Conservation (phyloP, 2,329 filamentous ascomycete species). For the Fusarium setosum region DNA sequence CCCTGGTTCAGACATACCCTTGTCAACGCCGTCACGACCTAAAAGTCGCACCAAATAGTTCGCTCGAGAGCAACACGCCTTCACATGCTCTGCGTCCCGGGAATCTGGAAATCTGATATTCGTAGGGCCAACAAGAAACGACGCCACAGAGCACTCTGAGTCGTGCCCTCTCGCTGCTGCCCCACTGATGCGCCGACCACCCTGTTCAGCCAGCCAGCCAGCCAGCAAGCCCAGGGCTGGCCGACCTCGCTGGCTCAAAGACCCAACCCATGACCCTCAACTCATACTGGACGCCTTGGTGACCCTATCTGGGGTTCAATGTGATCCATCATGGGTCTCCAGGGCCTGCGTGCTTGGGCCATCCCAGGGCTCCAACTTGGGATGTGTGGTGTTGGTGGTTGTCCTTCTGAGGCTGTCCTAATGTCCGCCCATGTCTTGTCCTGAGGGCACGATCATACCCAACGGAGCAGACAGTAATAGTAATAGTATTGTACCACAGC, state of each 20-base stretch:
- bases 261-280: slow-evolving; percentile 3
- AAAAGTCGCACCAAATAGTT: slow-evolving; percentile 24
- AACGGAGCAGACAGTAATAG: not conserved
- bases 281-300: not conserved
- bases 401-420: not conserved
- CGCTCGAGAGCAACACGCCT: slow-evolving; percentile 14
- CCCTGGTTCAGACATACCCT: not conserved
- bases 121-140: slow-evolving; percentile 19
- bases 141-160: slow-evolving; percentile 19
- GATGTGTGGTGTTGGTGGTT: slow-evolving; percentile 14
- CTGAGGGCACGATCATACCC: slow-evolving; percentile 3
- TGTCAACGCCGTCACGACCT: slow-evolving; percentile 30
- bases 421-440: not conserved
- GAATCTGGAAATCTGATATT: slow-evolving; percentile 24
- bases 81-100: slow-evolving; percentile 22
- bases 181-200: slow-evolving; percentile 1
- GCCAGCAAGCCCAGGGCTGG: not conserved
- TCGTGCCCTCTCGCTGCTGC: slow-evolving; percentile 6
- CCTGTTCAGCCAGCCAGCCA: not conserved
- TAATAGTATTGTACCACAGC: slow-evolving; percentile 8
- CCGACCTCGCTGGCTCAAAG: not conserved
- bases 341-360: slow-evolving; percentile 18
- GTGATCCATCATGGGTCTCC: slow-evolving; percentile 16
- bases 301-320: slow-evolving; percentile 5
- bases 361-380: not conserved